Evolutionary conservation across 2,329 filamentous ascomycete species (phyloP), one percentile per base, ranked within the genome.

Genomic region (Aspergillus niger): DNA sequence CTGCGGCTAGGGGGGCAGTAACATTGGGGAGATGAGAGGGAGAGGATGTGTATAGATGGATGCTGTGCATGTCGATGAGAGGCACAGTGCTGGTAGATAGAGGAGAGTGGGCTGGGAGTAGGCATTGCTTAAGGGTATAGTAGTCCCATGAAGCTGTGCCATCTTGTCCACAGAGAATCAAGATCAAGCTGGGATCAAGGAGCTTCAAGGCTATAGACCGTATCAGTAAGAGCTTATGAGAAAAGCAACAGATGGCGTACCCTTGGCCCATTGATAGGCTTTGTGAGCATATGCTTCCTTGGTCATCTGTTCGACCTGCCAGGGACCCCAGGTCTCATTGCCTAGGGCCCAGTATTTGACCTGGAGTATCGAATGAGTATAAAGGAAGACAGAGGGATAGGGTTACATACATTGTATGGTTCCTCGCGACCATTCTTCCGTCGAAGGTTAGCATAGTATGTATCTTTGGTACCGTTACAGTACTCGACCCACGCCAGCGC

Each of bases 261-360:
- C 83, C 71, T 86, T 86, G 28, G 83, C 83, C 83, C 83, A 86
- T 73, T 85, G 83, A 61, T 82, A 82, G 15, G 84, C 85, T 63
- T 83, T 82, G 67, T 85, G 81, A 10, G 84, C 81, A 66, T 86
- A 87, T 64, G 80, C 82, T 69, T 85, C 83, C 67, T 85, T 84
- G 60, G 83, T 86, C 76, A 83, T 82, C 67, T 86, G 83, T 57
- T 81, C 83, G 28, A 86, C 82, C 69, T 86, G 83, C 83, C 84
- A 86, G 3, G 83, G 82, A 3, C 84, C 84, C 82, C 83, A 86
- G 63, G 82, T 82, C 69, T 89, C 86, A 76, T 95, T 95, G 8
- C 91, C 91, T 26, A 95, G 84, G 1, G 90, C 90, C 91, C 91
- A 95, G 81, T 93, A 94, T 77, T 91, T 92, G 69, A 93, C 79